Evolutionary conservation across 768 basidiomycete genomes (phyloP), one percentile per base, ranked within the genome.

Genomic region (Tephrocybe sp.): DNA sequence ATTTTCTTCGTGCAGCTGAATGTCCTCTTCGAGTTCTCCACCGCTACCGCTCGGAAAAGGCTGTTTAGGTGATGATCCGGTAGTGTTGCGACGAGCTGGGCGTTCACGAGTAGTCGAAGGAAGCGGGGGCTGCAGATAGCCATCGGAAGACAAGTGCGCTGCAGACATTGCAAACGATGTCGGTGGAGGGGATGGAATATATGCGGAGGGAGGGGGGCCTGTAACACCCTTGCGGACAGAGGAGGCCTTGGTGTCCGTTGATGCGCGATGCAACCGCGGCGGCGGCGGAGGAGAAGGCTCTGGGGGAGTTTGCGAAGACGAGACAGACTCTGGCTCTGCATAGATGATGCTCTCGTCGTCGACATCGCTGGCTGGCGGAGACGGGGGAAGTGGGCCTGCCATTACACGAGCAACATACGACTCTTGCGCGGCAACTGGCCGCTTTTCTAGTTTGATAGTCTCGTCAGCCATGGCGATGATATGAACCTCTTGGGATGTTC

Each of bases 1-100:
- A 55, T 84, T 83, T 58, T 96, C 93, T 0, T 91, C 92, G 57
- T 94, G 89, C n/a, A 84, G 74, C 60, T 93, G 80, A 39, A 97
- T 97, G 61, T 93, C 91, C 26, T 80, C 76, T 38, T 85, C 86
- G 0, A 92, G 75, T 57, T 83, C 86, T 31, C 71, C 76, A 74
- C 71, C 14, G 70, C 68, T 36, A 42, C 53, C n/a, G 55, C 59
- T 48, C 59, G 70, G 62, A 31, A 66, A 60, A 39, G 49, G 19
- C 52, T 26, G 51, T 59, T 58, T 55, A 30, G 71, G 61, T 7
- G 69, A 65, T 0, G 84, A 81, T 3, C 88, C 86, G 0, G 82
- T 89, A 2, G 89, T 90, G 60, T 90, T 87, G 20, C 89, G 74
- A 12, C 89, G 77, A 5, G 75, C 63, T 17, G 82, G 78, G 13